Evolutionary conservation across 2,329 filamentous ascomycete species (phyloP).

Genomic region (Sphaerulina vaccinii): DNA sequence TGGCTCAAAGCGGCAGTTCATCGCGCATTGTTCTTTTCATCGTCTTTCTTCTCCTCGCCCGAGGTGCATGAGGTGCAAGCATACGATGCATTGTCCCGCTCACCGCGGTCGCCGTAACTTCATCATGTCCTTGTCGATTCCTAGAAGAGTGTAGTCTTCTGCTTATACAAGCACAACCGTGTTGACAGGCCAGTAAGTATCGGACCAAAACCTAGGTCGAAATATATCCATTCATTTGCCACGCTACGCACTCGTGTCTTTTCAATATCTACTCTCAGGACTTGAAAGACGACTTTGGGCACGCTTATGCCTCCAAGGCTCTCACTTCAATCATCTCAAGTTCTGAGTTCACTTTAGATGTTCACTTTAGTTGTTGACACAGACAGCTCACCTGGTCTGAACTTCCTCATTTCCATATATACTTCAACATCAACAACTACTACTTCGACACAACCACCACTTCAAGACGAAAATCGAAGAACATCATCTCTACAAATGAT

Average conservation of each 20-base stretch:
- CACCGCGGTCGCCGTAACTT: slow-evolving; percentile 14
- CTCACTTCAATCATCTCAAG: too few species aligned
- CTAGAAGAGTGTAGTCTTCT: not conserved
- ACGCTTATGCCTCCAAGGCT: too few species aligned
- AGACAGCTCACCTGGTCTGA: too few species aligned
- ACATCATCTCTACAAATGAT: not conserved
- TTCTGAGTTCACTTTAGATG: too few species aligned
- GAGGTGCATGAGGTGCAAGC: not conserved
- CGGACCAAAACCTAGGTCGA: not conserved
- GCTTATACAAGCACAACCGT: too few species aligned
- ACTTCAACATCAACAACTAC: too few species aligned
- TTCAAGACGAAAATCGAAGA: not conserved
- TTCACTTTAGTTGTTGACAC: too few species aligned
- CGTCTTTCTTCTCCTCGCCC: not conserved
- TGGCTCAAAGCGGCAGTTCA: slow-evolving; percentile 5
- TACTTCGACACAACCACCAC: too few species aligned
- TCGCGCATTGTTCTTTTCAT: not conserved
- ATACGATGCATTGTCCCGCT: slow-evolving; percentile 12
- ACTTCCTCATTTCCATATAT: too few species aligned
- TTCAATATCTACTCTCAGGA: too few species aligned
- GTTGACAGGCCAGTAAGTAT: too few species aligned
- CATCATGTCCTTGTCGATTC: not conserved
- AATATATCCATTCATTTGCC: not conserved
- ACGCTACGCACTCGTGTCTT: not conserved
- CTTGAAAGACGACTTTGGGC: too few species aligned